Base-by-base conservation (phyloP, 2,329 filamentous ascomycete genomes). In the Epicoccum nigrum region DNA sequence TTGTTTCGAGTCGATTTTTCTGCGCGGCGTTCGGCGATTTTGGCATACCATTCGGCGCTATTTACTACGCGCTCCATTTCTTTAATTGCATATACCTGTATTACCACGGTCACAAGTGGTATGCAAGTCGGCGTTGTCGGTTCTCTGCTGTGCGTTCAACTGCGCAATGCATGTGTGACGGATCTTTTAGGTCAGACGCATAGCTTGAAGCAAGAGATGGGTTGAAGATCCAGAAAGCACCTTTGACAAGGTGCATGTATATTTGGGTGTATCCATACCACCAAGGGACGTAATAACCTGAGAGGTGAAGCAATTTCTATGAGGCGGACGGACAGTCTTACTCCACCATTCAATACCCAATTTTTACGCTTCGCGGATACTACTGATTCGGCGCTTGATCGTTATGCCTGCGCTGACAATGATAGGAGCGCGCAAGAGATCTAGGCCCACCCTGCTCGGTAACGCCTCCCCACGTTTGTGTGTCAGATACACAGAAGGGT, bases 21-120 rank as follows among this genome's bases (percentile, higher is more conserved):
- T 63, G 63, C 62, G 52, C 47, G 64, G 66, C 61, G 66, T 69
- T 64, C 35, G 58, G 63, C 54, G 60, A 60, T 54, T 54, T 43
- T 45, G 59, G 55, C 45, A 57, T 56, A 60, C 60, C 52, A 60
- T 53, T 56, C 58, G 52, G 55, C 39, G 38, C 45, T 55, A 54
- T 45, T 51, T 42, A 37, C 45, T 45, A 48, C 50, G 45, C 42
- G 39, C 30, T 45, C 31, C 45, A 32, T 45, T 45, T 58, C 51
- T 43, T 48, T 50, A 44, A 56, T 53, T 56, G 45, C 45, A 63
- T 51, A 51, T 32, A 47, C 43, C 44, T 59, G 56, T 58, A 59
- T 61, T 41, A 46, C 44, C 50, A 58, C 46, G 19, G 38, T 31
- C 45, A 30, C 41, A 50, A 21, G 27, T 45, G 58, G 56, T 58